A percentile compares a stretch with the other conserved stretches of the same genome.
These are phyloP conservation scores for Xylaria venustula DNA, from an alignment of 495 filamentous ascomycete genomes.

Conservation along the genomic window DNA sequence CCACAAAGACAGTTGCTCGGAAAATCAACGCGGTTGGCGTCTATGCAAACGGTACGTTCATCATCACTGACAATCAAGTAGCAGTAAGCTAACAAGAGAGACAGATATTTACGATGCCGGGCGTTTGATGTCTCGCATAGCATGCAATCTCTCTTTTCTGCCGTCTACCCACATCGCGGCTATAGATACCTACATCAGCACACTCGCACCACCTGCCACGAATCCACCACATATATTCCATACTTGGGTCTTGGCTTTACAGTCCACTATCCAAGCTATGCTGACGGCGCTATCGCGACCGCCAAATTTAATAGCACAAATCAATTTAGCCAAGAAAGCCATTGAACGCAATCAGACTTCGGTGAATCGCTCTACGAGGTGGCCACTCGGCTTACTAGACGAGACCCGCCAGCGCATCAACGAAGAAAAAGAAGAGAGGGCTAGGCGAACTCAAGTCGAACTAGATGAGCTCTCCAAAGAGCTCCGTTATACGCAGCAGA, in stretches of 20 bases:
- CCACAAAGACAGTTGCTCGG: conserved; percentile 76
- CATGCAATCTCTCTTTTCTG: conserved; percentile 65
- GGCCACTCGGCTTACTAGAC: conserved; percentile 82
- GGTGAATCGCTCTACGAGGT: conserved; percentile 67
- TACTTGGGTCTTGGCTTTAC: conserved; percentile 68
- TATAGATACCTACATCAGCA: conserved; percentile 67
- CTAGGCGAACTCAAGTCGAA: conserved; percentile 62
- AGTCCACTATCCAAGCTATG: conserved; percentile 77
- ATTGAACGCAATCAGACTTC: conserved; percentile 75
- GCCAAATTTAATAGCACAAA: conserved; percentile 68
- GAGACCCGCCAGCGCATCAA: conserved; percentile 80
- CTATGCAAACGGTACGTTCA: conserved; percentile 50
- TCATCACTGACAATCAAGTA: not conserved
- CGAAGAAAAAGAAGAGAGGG: conserved; percentile 75
- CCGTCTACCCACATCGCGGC: conserved; percentile 66
- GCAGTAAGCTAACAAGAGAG: not conserved
- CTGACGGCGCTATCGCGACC: conserved; percentile 80
- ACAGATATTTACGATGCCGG: conserved; percentile 70
- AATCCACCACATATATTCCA: conserved; percentile 75
- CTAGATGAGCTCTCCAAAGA: conserved; percentile 68
- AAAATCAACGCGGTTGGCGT: conserved; percentile 60
- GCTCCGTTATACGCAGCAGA: conserved; percentile 86
- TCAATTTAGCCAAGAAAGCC: conserved; percentile 61
- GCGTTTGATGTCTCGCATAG: conserved; percentile 52
- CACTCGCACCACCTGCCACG: conserved; percentile 65